These are phyloP conservation scores for Ogataea saltuana DNA, from an alignment of 805 yeast genomes.

Conservation along the genomic window DNA sequence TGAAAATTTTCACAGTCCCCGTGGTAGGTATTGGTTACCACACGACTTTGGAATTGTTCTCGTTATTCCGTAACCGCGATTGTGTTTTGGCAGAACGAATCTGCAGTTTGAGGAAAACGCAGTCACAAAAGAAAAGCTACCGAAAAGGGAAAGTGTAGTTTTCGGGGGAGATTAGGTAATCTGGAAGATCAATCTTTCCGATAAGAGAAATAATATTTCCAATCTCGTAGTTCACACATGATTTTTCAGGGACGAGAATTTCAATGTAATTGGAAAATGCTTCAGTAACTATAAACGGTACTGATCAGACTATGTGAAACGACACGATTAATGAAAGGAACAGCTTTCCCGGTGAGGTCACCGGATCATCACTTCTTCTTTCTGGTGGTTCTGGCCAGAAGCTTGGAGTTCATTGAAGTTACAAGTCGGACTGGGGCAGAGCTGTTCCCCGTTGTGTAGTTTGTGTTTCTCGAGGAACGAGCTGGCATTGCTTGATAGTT, in stretches of 20 bases:
- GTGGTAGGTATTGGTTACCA: not conserved
- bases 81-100: not conserved
- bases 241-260: no score
- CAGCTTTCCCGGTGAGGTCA: no score
- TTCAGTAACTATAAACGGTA: no score
- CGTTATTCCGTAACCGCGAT: not conserved
- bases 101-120: conserved; percentile 13
- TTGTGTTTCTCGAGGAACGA: conserved; percentile 3
- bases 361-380: conserved; percentile 37
- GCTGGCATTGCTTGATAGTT: not conserved
- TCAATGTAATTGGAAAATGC: no score
- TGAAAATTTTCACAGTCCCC: conserved; percentile 13
- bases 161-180: no score
- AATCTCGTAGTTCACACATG: no score
- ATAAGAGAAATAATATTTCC: no score
- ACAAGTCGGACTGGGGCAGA: conserved; percentile 35
- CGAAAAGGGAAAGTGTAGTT: not conserved
- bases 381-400: conserved; percentile 57
- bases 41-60: conserved; percentile 11
- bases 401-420: conserved; percentile 60
- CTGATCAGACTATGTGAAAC: no score
- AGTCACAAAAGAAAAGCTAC: conserved; percentile 18
- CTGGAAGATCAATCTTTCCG: no score
- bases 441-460: not conserved
- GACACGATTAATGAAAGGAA: no score